Evolutionary conservation across 2,329 filamentous ascomycete genomes (phyloP).

Genomic region (Sporothrix brasiliensis): DNA sequence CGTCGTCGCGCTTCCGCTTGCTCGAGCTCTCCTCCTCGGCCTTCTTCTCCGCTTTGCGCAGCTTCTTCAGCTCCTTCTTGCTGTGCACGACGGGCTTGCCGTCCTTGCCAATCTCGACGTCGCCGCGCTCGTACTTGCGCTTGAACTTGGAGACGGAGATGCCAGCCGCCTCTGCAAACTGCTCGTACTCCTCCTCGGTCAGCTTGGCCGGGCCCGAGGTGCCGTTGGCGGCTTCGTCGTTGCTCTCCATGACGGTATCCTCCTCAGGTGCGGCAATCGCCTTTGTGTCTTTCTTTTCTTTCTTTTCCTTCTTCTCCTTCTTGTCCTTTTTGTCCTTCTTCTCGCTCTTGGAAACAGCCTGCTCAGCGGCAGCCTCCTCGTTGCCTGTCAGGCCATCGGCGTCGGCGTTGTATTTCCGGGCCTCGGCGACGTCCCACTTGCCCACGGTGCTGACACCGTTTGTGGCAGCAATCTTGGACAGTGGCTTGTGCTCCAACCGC

Average conservation of each 20-base stretch:
- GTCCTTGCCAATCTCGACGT: constrained; percentile 67
- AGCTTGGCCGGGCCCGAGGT: constrained; percentile 45
- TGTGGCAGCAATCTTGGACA: constrained; percentile 56
- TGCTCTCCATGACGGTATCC: constrained; percentile 31
- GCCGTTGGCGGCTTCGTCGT: constrained; percentile 27
- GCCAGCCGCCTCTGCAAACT: constrained; percentile 66
- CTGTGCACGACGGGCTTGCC: constrained; percentile 67
- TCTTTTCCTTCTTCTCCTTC: constrained; percentile 37
- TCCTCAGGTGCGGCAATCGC: constrained; percentile 26
- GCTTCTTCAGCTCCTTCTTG: constrained; percentile 50
- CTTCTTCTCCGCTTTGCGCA: constrained; percentile 38
- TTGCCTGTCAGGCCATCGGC: constrained; percentile 80
- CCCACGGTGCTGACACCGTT: constrained; percentile 55
- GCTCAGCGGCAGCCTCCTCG: constrained; percentile 58
- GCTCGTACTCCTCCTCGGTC: constrained; percentile 60
- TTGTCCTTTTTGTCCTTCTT: constrained; percentile 39
- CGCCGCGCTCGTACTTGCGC: constrained; percentile 75
- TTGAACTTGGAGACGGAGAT: constrained; percentile 76
- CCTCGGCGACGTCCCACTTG: constrained; percentile 91
- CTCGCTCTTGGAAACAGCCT: constrained; percentile 50
- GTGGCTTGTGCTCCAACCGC: constrained; percentile 85
- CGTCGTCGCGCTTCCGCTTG: constrained; percentile 71
- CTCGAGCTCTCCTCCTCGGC: constrained; percentile 48
- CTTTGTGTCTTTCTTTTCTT: constrained; percentile 34
- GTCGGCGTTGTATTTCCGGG: constrained; percentile 90